Percentiles rank a stretch among this genome's conserved stretches.
phyloP scores from a whole-genome alignment of 2,329 filamentous ascomycete species.

The Neopestalotiopsis sp. region DNA sequence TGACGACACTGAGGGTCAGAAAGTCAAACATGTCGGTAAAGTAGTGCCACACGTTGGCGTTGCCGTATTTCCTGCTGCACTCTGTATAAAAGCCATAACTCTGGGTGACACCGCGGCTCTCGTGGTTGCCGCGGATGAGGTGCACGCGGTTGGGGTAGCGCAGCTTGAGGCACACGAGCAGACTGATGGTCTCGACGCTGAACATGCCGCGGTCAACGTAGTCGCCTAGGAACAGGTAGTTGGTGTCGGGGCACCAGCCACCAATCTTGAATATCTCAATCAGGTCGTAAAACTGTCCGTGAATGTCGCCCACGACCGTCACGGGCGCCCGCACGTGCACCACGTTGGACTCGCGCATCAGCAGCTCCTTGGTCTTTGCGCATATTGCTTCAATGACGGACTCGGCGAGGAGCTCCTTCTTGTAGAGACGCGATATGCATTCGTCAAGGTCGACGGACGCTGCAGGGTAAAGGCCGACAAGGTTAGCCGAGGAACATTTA shows the following conservation, averaged over 20 bases:
- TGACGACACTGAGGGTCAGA: conserved; percentile 93
- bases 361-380: conserved; percentile 96
- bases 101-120: conserved; percentile 95
- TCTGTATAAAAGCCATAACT: conserved; percentile 99
- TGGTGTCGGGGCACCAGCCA: conserved; percentile 95
- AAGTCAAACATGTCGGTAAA: conserved; percentile 99
- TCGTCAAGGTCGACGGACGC: conserved; percentile 98
- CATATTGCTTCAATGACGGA: conserved; percentile 99
- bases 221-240: conserved; percentile 98
- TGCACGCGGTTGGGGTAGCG: conserved; percentile 96
- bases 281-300: conserved; percentile 98
- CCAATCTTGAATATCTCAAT: conserved; percentile 99
- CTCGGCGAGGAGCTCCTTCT: conserved; percentile 95
- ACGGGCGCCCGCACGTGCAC: conserved; percentile 95
- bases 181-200: conserved; percentile 97
- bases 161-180: conserved; percentile 95
- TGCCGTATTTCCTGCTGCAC: conserved; percentile 97
- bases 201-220: conserved; percentile 99
- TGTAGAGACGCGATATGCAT: conserved; percentile 96
- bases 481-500: neutral
- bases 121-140: conserved; percentile 96
- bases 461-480: conserved; percentile 42
- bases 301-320: conserved; percentile 97
- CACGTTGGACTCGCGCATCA: conserved; percentile 99
- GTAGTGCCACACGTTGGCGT: conserved; percentile 98